Conservation (phyloP, 495 filamentous ascomycete genomes). For the Neurospora sp. region DNA sequence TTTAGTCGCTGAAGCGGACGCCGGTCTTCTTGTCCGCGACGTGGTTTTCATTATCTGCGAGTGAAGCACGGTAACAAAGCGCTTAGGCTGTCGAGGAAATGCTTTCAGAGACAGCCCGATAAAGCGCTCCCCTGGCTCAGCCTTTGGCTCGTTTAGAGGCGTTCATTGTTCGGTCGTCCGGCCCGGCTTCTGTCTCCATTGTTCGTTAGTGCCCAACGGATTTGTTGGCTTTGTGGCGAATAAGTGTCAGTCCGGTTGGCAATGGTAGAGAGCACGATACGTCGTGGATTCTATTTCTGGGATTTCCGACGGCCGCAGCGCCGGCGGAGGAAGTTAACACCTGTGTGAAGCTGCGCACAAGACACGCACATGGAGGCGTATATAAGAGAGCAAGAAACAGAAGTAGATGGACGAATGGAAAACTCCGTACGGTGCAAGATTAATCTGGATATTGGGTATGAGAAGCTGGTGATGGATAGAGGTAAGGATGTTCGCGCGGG, state of each 20-base stretch:
- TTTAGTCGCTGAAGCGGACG: not conserved
- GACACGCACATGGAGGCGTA: not conserved
- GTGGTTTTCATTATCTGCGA: not conserved
- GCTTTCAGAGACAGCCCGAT: not conserved
- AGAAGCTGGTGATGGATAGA: not conserved
- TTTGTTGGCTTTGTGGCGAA: not conserved
- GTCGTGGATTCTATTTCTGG: too few relatives aligned
- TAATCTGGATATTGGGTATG: not conserved
- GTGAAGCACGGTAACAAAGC: not conserved
- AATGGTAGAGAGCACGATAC: too few relatives aligned
- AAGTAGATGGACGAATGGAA: not conserved
- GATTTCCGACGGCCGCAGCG: too few relatives aligned
- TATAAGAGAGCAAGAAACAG: too few relatives aligned
- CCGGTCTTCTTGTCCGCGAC: not conserved
- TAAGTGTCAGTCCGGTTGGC: too few relatives aligned
- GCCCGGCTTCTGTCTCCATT: not conserved
- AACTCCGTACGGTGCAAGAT: not conserved
- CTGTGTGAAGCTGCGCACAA: too few relatives aligned
- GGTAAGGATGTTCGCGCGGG: not conserved
- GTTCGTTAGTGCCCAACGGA: not conserved
- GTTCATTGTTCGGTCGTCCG: not conserved
- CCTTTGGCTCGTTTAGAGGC: not conserved
- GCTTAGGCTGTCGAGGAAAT: not conserved
- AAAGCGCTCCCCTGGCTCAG: not conserved
- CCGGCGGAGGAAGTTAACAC: not conserved